Evolutionary conservation across 1,284 basidiomycete genomes (phyloP), one percentile per base, ranked within the genome.

Genomic region (Leccinum subfulvum): DNA sequence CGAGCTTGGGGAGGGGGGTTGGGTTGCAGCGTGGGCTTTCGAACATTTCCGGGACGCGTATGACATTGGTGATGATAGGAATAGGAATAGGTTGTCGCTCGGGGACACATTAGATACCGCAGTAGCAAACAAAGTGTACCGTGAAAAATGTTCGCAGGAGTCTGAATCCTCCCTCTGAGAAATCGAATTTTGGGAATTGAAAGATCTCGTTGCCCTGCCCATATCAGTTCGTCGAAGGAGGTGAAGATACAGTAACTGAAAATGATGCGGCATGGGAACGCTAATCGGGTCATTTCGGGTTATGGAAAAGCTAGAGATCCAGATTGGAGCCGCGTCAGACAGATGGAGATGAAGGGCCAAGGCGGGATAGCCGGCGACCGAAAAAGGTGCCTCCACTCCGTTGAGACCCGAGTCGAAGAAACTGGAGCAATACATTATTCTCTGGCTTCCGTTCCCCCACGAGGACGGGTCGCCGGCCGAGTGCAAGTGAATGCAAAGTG

Each of bases 361-460:
- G 13, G 23, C 18, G 23, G 41, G 41, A 44, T n/a, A 16, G 23
- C 23, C 23, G 51, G 23, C 47, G 47, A 49, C 18, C 18, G 21
- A 49, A 13, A 21, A 49, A 49, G 6, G 21, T 13, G 11, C 21
- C 18, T 49, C 18, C 47, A 16, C 9, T n/a, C 55, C 56, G 57
- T 59, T 59, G 56, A 1, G 30, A 10, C 21, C 57, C 30, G 56
- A 59, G 8, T 58, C 28, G 7, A 23, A 59, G 18, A 58, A 58
- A 11, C 13, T 39, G 39, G 35, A n/a, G 14, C 14, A 7, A 39
- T 39, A 16, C 16, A 39, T 39, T n/a, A 16, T 41, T 41, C 4
- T 33, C 57, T 9, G 4, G 14, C 16, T 18, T 33, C 57, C 56
- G 26, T 58, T 58, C 10, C 57, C 23, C 33, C 28, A 49, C 39